A percentile compares a stretch with the other conserved stretches of the same genome.
Conservation (phyloP, 169 alveolate species). For the Theileria parva region DNA sequence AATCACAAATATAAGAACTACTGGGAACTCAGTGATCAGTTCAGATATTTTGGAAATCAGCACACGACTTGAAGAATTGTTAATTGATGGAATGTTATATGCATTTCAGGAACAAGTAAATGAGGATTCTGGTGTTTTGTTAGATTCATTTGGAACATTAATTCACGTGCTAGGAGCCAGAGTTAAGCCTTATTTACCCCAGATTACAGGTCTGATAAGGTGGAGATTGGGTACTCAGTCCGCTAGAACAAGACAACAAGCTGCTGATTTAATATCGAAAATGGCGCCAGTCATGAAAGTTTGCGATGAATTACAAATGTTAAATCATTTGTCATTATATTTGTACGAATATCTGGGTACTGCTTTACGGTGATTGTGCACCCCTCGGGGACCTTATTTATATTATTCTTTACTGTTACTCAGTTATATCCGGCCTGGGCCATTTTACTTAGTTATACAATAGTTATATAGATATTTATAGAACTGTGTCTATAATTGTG, state of each 20-base stretch:
- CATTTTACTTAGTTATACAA: neutral
- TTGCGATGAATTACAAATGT: slow-evolving; percentile 96
- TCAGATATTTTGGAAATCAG: slow-evolving; percentile 95
- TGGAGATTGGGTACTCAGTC: slow-evolving; percentile 95
- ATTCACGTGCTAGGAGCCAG: slow-evolving; percentile 95
- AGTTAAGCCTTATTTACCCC: slow-evolving; percentile 95
- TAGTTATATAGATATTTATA: too few relatives aligned
- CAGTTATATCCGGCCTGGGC: too few relatives aligned
- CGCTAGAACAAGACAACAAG: slow-evolving; percentile 97
- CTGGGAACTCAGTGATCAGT: slow-evolving; percentile 31
- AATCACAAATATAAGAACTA: slow-evolving; percentile 30
- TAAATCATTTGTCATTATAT: slow-evolving; percentile 96
- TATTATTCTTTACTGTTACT: too few relatives aligned
- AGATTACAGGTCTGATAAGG: slow-evolving; percentile 96
- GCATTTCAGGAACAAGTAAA: slow-evolving; percentile 96
- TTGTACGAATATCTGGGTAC: slow-evolving; percentile 92
- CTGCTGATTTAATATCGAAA: slow-evolving; percentile 97
- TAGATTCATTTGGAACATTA: slow-evolving; percentile 96
- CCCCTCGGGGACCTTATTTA: too few relatives aligned
- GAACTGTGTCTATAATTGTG: too few relatives aligned
- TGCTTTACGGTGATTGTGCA: too few relatives aligned
- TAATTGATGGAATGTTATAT: slow-evolving; percentile 97
- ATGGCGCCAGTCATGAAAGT: slow-evolving; percentile 95
- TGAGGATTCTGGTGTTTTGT: slow-evolving; percentile 92
- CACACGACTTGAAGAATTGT: slow-evolving; percentile 92